phyloP scores from a whole-genome alignment of 257 asterid species.

The Lithospermum erythrorhizon region DNA sequence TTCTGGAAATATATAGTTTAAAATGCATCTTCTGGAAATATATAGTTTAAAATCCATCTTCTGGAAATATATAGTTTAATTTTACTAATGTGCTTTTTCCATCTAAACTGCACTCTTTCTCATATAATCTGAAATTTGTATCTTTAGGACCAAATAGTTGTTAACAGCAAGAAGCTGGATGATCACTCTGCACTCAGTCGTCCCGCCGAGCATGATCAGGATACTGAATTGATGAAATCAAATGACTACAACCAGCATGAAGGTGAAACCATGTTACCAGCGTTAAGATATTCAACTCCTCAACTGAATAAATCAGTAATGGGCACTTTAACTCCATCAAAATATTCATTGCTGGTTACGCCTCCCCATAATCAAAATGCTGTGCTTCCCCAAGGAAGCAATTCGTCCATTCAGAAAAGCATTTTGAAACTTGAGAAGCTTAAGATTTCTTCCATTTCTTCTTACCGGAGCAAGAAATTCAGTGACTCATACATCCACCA shows the following conservation, averaged over 20 bases:
- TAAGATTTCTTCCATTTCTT: conserved; percentile 49
- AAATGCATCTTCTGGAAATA: too few species aligned
- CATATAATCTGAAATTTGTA: conserved; percentile 2
- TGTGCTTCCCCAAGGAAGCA: conserved; percentile 19
- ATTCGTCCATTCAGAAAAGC: conserved; percentile 64
- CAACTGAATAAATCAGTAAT: conserved; percentile 22
- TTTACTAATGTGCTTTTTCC: background rate
- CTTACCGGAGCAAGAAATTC: conserved; percentile 43
- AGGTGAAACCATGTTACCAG: conserved; percentile 25
- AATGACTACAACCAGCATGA: conserved; percentile 24
- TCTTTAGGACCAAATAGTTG: conserved; percentile 6
- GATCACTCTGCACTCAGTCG: conserved; percentile 5
- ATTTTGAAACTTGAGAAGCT: conserved; percentile 59
- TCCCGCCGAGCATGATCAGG: conserved; percentile 4
- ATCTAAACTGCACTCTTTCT: background rate
- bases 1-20: background rate
- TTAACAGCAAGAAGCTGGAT: conserved; percentile 9
- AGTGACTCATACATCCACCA: conserved; percentile 36
- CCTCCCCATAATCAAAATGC: conserved; percentile 32
- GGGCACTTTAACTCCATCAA: conserved; percentile 34
- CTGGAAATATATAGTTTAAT: background rate
- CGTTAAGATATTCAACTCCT: conserved; percentile 33
- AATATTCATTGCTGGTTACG: conserved; percentile 22
- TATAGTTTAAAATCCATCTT: background rate
- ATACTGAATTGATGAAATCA: conserved; percentile 15